Evolutionary conservation across 371 early-diverging fungal genomes (phyloP).

Genomic region (Catenaria anguillulae): DNA sequence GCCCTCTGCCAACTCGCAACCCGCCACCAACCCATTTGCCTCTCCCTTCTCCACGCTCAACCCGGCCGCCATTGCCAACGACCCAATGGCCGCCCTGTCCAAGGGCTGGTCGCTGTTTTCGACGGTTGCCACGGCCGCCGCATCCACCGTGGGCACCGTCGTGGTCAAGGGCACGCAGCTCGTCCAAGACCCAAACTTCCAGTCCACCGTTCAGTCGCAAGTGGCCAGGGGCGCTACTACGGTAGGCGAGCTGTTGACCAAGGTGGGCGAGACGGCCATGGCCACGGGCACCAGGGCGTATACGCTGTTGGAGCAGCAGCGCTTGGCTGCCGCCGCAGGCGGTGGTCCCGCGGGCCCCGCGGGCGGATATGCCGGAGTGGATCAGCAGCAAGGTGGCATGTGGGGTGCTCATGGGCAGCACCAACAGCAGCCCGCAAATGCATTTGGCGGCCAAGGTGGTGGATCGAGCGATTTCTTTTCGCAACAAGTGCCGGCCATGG

Average conservation of each 20-base stretch:
- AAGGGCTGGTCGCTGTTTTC: constrained; percentile 73
- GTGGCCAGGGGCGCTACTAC: constrained; percentile 20
- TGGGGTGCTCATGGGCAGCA: too few relatives aligned
- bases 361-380: too few relatives aligned
- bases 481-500: too few relatives aligned
- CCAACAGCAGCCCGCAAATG: too few relatives aligned
- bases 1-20: constrained; percentile 9
- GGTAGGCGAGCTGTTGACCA: constrained; percentile 49
- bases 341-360: constrained; percentile 11
- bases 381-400: too few relatives aligned
- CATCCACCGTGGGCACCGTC: constrained; percentile 23
- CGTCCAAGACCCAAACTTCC: constrained; percentile 73
- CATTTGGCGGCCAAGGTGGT: too few relatives aligned
- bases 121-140: constrained; percentile 15
- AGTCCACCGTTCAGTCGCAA: constrained; percentile 7
- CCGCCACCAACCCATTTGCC: too few relatives aligned
- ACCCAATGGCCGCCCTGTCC: constrained; percentile 62
- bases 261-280: constrained; percentile 48
- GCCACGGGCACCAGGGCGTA: constrained; percentile 15
- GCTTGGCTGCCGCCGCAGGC: constrained; percentile 8
- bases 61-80: constrained; percentile 56
- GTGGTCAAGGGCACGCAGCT: constrained; percentile 53
- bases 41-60: constrained; percentile 21
- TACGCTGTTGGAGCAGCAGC: constrained; percentile 9
- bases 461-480: too few relatives aligned